phyloP scores from a whole-genome alignment of 2,329 filamentous ascomycete species.

The Cryphonectria naterciae region DNA sequence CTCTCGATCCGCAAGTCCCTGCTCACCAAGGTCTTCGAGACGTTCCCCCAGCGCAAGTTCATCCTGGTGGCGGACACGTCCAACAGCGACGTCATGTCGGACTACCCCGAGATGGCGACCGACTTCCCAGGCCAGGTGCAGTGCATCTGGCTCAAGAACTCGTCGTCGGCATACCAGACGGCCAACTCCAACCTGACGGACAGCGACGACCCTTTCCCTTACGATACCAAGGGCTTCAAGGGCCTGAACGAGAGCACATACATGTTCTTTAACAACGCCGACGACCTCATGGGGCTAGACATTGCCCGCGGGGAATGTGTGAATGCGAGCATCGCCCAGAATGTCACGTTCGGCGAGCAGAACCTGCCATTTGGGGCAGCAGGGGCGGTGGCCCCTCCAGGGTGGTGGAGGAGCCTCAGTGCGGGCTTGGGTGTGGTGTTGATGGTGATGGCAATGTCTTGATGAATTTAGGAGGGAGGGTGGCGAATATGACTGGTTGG shows the following conservation, averaged over 20 bases:
- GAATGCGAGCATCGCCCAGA: conserved; percentile 67
- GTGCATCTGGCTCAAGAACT: conserved; percentile 76
- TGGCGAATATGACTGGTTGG: neutral
- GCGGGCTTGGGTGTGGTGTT: conserved; percentile 27
- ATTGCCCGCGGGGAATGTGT: conserved; percentile 70
- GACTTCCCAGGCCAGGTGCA: conserved; percentile 73
- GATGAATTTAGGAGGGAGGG: neutral
- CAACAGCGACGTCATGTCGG: conserved; percentile 76
- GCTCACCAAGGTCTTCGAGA: conserved; percentile 73
- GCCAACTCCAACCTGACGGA: conserved; percentile 66
- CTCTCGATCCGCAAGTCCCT: conserved; percentile 72
- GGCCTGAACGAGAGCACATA: conserved; percentile 67
- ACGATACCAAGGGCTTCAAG: conserved; percentile 74
- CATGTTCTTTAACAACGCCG: conserved; percentile 78
- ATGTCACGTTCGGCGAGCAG: conserved; percentile 72
- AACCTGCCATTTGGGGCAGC: conserved; percentile 55
- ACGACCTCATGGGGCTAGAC: conserved; percentile 69
- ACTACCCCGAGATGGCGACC: conserved; percentile 62
- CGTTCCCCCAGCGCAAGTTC: conserved; percentile 75
- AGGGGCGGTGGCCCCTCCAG: conserved; percentile 31
- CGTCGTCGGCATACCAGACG: conserved; percentile 17
- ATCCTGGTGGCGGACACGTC: conserved; percentile 76
- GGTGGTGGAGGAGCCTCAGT: conserved; percentile 24
- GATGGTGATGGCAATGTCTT: conserved; percentile 13
- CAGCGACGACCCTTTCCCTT: conserved; percentile 68